phyloP scores from a whole-genome alignment of 2,329 filamentous ascomycete species.

The Hypoxylon sp. region DNA sequence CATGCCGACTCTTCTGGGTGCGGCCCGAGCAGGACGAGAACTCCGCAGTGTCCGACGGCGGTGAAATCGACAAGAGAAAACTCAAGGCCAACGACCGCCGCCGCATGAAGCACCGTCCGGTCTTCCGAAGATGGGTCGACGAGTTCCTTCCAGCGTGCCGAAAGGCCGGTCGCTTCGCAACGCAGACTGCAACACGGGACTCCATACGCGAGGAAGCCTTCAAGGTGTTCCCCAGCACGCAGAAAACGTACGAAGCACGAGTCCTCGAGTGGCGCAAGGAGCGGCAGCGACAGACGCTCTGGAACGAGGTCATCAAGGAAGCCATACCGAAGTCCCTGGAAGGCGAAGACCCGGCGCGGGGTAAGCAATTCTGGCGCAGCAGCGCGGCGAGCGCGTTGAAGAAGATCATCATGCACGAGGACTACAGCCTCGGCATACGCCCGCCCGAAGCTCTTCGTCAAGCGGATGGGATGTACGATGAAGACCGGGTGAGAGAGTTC shows the following conservation, averaged over 20 bases:
- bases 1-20: slow-evolving; percentile 71
- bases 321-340: slow-evolving; percentile 47
- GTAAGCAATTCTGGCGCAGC: slow-evolving; percentile 55
- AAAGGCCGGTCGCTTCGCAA: slow-evolving; percentile 56
- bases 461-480: slow-evolving; percentile 60
- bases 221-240: slow-evolving; percentile 61
- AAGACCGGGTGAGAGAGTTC: slow-evolving; percentile 60
- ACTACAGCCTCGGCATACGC: slow-evolving; percentile 57
- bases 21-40: slow-evolving; percentile 48
- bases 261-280: slow-evolving; percentile 60
- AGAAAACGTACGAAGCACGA: slow-evolving; percentile 61
- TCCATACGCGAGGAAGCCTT: slow-evolving; percentile 69
- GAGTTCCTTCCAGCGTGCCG: slow-evolving; percentile 72
- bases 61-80: slow-evolving; percentile 50
- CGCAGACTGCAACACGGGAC: slow-evolving; percentile 56
- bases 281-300: slow-evolving; percentile 60
- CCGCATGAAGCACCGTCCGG: slow-evolving; percentile 67
- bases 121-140: slow-evolving; percentile 73
- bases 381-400: slow-evolving; percentile 61
- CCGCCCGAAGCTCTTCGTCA: slow-evolving; percentile 52
- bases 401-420: slow-evolving; percentile 64
- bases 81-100: slow-evolving; percentile 70
- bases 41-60: background rate
- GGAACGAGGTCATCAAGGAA: slow-evolving; percentile 62
- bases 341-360: slow-evolving; percentile 44